Base-by-base conservation (phyloP, 2,329 filamentous ascomycete species). In the Fusarium hainanense region DNA sequence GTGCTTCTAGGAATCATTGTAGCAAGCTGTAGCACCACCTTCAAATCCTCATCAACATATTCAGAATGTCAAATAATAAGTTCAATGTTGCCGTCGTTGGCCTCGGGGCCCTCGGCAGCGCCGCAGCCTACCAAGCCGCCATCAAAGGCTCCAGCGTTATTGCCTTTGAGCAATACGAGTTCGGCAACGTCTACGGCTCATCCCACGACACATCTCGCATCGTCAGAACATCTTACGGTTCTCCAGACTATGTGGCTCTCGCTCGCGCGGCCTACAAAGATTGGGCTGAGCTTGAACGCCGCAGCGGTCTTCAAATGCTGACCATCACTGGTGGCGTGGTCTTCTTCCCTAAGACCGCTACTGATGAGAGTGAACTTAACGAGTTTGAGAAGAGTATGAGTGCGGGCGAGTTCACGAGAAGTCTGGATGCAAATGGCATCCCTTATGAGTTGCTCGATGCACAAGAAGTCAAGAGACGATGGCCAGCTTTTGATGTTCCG, bases 181-280 rank as follows among this genome's bases (percentile, higher is more conserved):
- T 75, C 20, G 73, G 73, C 1, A 64, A 75, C 13, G 58, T 75
- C 4, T 68, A 66, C 18, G 73, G 73, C 21, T 71, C 73, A 2
- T 75, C 73, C 0, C 68, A 73, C 40, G 73, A 75, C n/a, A 75
- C 73, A 1, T 75, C 73, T 0, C 68, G 73, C 2, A 75, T 75
- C 5, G 58, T 75, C 10, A 65, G 73, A 13, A 74, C 68, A 0
- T 75, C 73, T 0, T 74, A 75, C 10, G 66, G 68, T 2, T 55
- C 67, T 3, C 68, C 73, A 6, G 66, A 75, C 18, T 74, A 75
- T 13, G 73, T 75, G 0, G 62, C 72, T 0, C 69, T 75, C 4
- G 73, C 73, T 1, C 60, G 66, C 8, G 61, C 68, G 1, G 73
- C 73, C 11, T 74, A 75, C 34, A 64, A 67, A 20, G 73, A 74